Conservation (phyloP, 169 alveolate genomes). For the Plasmodium vivax region DNA sequence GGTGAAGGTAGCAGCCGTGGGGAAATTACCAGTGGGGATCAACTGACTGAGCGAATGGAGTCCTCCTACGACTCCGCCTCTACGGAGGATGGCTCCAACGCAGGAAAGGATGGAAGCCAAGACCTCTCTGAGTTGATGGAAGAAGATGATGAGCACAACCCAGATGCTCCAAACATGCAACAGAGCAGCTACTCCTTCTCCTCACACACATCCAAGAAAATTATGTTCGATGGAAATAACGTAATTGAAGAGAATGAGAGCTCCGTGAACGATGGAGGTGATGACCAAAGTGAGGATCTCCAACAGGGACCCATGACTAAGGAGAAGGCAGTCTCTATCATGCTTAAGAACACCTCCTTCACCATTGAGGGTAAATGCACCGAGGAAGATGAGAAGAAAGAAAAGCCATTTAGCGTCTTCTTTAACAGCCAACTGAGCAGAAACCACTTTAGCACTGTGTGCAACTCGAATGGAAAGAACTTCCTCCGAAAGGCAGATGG, state of each 20-base stretch:
- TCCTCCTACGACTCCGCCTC: neutral
- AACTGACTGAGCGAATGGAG: neutral
- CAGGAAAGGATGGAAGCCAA: neutral
- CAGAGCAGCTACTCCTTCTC: slow-evolving; percentile 1
- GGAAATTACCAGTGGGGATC: neutral
- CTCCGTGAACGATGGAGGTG: neutral
- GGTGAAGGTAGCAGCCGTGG: neutral
- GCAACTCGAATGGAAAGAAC: neutral
- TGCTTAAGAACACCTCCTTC: slow-evolving; percentile 8
- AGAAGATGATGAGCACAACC: neutral
- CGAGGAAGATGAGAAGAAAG: neutral
- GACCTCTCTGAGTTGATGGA: neutral
- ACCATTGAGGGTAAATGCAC: slow-evolving; percentile 15
- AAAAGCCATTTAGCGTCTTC: neutral
- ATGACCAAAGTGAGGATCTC: neutral
- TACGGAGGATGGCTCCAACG: neutral
- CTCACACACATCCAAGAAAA: neutral
- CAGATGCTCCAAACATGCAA: neutral
- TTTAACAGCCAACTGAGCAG: neutral
- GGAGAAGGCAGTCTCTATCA: slow-evolving; percentile 8
- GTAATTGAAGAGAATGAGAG: neutral
- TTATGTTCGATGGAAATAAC: neutral
- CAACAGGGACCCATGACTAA: neutral
- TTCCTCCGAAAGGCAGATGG: neutral
- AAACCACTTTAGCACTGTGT: neutral